A percentile compares a stretch with the other conserved stretches of the same genome.
phyloP scores from a whole-genome alignment of 495 filamentous ascomycete genomes.

The Peziza echinospora region DNA sequence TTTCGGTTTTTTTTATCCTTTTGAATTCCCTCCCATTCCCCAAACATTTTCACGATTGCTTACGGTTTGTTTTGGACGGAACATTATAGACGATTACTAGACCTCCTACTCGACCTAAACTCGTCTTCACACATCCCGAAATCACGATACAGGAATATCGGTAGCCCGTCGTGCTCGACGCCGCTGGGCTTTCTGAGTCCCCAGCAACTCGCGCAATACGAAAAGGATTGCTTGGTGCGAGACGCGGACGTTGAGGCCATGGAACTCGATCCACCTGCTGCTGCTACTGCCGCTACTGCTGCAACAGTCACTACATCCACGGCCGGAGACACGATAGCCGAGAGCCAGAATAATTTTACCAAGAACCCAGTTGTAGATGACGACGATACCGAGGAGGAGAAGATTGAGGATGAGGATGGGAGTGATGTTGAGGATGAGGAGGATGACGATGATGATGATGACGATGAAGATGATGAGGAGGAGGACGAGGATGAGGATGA shows the following conservation, averaged over 20 bases:
- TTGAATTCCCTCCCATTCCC: no score
- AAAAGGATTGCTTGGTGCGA: conserved; percentile 22
- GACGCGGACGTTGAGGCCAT: conserved; percentile 18
- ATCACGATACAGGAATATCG: conserved; percentile 37
- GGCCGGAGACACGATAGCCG: no score
- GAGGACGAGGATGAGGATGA: conserved; percentile 17
- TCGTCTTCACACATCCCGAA: conserved; percentile 46
- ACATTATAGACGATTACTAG: conserved; percentile 43
- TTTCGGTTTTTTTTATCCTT: no score
- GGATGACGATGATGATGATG: conserved; percentile 6
- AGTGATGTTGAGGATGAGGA: no score
- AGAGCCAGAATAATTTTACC: not conserved
- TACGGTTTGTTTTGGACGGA: not conserved
- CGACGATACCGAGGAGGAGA: no score
- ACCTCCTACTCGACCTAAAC: conserved; percentile 73
- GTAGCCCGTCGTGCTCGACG: conserved; percentile 14
- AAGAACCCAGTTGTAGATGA: no score
- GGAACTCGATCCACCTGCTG: conserved; percentile 4
- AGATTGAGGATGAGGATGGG: no score
- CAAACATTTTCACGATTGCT: no score
- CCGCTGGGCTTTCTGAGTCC: conserved; percentile 16
- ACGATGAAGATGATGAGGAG: conserved; percentile 14
- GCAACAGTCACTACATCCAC: no score
- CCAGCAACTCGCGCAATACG: conserved; percentile 23
- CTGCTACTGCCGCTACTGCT: not conserved